A percentile compares a stretch with the other conserved stretches of the same genome.
These are phyloP conservation scores for Halophytophthora polymorphica DNA, from an alignment of 352 stramenopile species.

Conservation along the genomic window DNA sequence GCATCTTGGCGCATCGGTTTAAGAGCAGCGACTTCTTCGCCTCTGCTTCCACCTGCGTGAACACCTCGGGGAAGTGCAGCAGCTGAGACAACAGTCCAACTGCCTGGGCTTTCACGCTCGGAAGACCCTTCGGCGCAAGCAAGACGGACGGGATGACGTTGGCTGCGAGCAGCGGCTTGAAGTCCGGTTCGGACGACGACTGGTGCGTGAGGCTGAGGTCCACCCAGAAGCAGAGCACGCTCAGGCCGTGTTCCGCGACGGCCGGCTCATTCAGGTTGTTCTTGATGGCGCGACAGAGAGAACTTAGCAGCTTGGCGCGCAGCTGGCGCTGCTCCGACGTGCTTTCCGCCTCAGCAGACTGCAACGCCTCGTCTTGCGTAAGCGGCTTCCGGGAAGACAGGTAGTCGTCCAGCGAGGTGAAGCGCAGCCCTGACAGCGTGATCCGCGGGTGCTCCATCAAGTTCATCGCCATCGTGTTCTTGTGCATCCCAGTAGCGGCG, in stretches of 20 bases:
- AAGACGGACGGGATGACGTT: slow-evolving; percentile 55
- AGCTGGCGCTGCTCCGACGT: slow-evolving; percentile 32
- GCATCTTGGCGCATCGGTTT: slow-evolving; percentile 67
- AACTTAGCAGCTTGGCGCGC: slow-evolving; percentile 36
- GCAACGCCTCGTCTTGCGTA: slow-evolving; percentile 17
- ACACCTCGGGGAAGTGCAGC: slow-evolving; percentile 38
- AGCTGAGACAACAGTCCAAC: slow-evolving; percentile 38
- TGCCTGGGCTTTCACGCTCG: slow-evolving; percentile 32
- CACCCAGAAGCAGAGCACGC: slow-evolving; percentile 45
- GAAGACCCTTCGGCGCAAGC: slow-evolving; percentile 34
- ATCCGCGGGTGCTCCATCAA: slow-evolving; percentile 38
- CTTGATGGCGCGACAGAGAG: slow-evolving; percentile 50
- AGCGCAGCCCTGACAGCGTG: slow-evolving; percentile 32
- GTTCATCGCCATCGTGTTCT: neutral
- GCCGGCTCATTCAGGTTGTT: slow-evolving; percentile 41
- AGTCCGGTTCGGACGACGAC: slow-evolving; percentile 25
- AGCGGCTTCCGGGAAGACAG: slow-evolving; percentile 23
- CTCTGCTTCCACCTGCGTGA: slow-evolving; percentile 34
- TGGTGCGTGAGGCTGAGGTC: slow-evolving; percentile 28
- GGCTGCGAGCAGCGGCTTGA: slow-evolving; percentile 39
- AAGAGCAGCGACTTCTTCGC: slow-evolving; percentile 63
- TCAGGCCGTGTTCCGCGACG: slow-evolving; percentile 39
- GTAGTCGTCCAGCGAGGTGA: slow-evolving; percentile 48
- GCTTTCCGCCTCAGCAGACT: slow-evolving; percentile 19
- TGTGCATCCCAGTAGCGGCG: slow-evolving; percentile 5